Evolutionary conservation across 2,329 filamentous ascomycete genomes (phyloP), one percentile per base, ranked within the genome.

Genomic region (Chrysoporthe austroafricana): DNA sequence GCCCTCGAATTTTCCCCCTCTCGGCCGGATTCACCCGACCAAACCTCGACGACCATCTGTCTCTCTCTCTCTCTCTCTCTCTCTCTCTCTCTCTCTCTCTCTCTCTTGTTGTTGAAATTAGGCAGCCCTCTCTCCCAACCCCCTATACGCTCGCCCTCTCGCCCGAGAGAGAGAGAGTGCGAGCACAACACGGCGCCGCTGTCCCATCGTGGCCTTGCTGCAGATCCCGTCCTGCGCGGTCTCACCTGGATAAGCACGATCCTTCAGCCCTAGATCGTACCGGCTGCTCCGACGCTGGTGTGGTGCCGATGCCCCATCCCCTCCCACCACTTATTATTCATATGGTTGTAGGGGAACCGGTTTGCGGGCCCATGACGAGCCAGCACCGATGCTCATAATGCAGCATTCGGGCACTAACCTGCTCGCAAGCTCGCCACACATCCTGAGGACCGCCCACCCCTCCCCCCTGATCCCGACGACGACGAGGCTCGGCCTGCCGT

Each of bases 401-500:
- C 67, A 69, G 62, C 67, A 67, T 60, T 50, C 64, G 50, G 46
- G 67, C 64, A 67, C 67, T 63, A 60, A 67, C 48, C 59, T 69
- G 62, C 64, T 67, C 64, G 58, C 67, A 56, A 64, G 52, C 8
- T 57, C 62, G 52, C 62, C 62, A 44, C 50, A 64, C 46, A 61
- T 61, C 13, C 39, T 57, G 14, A 64, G 62, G 42, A 67, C 56
- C 48, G 50, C 13, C 32, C 46, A 64, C 32, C 43, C 62, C 43
- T 57, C 67, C 3, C 48, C 64, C 42, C 61, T 57, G 46, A 32
- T 43, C 34, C 21, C 67, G 26, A 52, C 43, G 26, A 50, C 64
- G 18, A 42, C 43, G 26, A 58, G 42, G 34, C 48, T 66, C 36
- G 72, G 79, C 26, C 79, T 95, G 60, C 94, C 94, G 8, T 83